phyloP scores from a whole-genome alignment of 176 grass and related monocot species.

The Saccharum spontaneum region DNA sequence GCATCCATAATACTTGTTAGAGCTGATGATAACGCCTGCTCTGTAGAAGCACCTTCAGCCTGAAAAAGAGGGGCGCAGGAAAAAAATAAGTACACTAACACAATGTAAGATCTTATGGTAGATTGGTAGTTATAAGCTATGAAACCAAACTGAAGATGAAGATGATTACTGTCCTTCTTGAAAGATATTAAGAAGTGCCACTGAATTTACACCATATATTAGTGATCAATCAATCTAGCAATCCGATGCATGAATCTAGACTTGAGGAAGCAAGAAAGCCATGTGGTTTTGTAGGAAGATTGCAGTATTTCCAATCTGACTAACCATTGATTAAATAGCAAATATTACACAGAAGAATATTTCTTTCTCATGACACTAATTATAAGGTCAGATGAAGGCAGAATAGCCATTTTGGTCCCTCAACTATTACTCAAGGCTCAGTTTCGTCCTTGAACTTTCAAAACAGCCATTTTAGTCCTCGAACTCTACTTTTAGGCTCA shows the following conservation, averaged over 20 bases:
- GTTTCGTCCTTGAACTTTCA: too few relatives aligned
- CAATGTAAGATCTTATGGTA: neutral
- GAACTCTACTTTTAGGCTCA: too few relatives aligned
- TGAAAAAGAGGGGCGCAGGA: conserved; percentile 30
- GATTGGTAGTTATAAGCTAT: neutral
- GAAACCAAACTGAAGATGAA: neutral
- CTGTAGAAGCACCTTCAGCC: conserved; percentile 81
- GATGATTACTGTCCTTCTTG: neutral
- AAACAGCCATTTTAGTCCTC: too few relatives aligned
- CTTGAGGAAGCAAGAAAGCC: neutral
- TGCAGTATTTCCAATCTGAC: conserved; percentile 21
- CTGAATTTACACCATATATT: neutral
- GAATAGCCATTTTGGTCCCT: too few relatives aligned
- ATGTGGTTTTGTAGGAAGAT: neutral
- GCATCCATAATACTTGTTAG: conserved; percentile 77
- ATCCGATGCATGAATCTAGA: neutral
- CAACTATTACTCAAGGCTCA: too few relatives aligned
- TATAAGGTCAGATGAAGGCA: conserved; percentile 3
- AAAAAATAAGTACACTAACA: conserved; percentile 27
- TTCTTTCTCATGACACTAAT: neutral
- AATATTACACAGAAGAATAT: conserved; percentile 8
- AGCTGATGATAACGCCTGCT: conserved; percentile 66
- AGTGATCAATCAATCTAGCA: neutral
- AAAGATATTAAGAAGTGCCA: conserved; percentile 22
- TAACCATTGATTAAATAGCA: neutral